These are phyloP conservation scores for Boletus vinaceobasis DNA, from an alignment of 768 basidiomycete genomes.

Conservation along the genomic window DNA sequence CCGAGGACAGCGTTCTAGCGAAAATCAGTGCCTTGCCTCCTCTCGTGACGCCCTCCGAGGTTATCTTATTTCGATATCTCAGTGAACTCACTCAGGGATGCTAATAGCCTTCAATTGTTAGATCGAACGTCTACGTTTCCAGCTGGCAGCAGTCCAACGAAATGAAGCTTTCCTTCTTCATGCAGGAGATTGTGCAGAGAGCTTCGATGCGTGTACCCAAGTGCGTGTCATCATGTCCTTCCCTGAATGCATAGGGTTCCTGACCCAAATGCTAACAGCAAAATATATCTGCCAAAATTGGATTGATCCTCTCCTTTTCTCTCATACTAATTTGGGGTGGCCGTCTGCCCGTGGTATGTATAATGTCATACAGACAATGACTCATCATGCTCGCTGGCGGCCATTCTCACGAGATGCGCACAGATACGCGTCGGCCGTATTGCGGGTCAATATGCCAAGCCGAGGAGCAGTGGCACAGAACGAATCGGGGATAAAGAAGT, in stretches of 20 bases:
- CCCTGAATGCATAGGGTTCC: constrained; percentile 3
- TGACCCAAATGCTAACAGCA: constrained; percentile 45
- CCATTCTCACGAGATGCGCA: constrained; percentile 4
- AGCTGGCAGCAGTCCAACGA: constrained; percentile 73
- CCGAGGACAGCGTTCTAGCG: constrained; percentile 56
- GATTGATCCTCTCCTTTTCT: constrained; percentile 91
- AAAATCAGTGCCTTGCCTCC: constrained; percentile 83
- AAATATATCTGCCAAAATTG: constrained; percentile 85
- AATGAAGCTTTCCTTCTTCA: constrained; percentile 94
- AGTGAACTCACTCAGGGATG: constrained; percentile 22
- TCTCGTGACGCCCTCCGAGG: constrained; percentile 90
- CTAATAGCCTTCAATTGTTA: constrained; percentile 29
- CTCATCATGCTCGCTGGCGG: neutral
- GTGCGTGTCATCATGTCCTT: constrained; percentile 40
- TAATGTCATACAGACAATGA: constrained; percentile 23
- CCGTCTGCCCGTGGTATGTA: constrained; percentile 86
- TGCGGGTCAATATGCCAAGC: constrained; percentile 96
- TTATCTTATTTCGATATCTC: constrained; percentile 33
- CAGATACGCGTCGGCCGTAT: constrained; percentile 86
- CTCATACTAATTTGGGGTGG: constrained; percentile 94
- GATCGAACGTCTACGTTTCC: constrained; percentile 82
- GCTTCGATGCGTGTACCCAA: constrained; percentile 87
- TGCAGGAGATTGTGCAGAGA: constrained; percentile 97
- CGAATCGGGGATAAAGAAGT: constrained; percentile 73
- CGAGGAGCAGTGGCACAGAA: constrained; percentile 81